Evolutionary conservation across 164 flowering plant species (phyloP).

Genomic region (Aristolochia contorta): DNA sequence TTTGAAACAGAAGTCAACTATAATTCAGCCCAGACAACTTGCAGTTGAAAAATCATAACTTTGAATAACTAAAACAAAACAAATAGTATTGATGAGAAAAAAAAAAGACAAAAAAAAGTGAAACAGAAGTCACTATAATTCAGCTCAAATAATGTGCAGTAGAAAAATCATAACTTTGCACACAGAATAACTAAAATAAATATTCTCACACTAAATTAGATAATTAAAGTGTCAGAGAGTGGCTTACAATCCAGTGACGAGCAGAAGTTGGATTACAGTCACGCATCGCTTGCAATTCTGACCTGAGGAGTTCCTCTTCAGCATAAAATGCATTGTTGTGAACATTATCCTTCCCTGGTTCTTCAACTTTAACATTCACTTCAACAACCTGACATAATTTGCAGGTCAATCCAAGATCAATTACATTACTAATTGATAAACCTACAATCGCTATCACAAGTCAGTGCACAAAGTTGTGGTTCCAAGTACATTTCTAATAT

Average conservation of each 20-base stretch:
- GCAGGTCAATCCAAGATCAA: background rate
- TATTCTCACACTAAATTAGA: no score
- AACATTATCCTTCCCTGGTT: constrained; percentile 65
- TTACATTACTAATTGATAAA: background rate
- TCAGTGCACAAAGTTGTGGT: background rate
- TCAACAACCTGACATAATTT: constrained; percentile 55
- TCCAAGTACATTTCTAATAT: no score
- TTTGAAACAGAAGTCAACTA: no score
- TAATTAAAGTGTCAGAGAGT: background rate
- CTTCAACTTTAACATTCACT: constrained; percentile 69
- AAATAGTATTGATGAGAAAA: no score
- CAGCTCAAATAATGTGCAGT: no score
- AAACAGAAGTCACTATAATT: no score
- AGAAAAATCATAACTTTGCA: no score
- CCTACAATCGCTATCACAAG: background rate
- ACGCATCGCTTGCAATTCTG: constrained; percentile 84
- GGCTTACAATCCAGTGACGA: constrained; percentile 88
- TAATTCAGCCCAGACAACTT: background rate
- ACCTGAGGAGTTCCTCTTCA: constrained; percentile 63
- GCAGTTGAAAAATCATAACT: no score
- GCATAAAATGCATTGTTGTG: constrained; percentile 89
- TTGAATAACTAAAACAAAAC: background rate
- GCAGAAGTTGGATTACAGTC: constrained; percentile 73
- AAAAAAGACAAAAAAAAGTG: no score
- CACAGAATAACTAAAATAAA: no score